phyloP scores from a whole-genome alignment of 495 filamentous ascomycete species.

The Neurospora sp. region DNA sequence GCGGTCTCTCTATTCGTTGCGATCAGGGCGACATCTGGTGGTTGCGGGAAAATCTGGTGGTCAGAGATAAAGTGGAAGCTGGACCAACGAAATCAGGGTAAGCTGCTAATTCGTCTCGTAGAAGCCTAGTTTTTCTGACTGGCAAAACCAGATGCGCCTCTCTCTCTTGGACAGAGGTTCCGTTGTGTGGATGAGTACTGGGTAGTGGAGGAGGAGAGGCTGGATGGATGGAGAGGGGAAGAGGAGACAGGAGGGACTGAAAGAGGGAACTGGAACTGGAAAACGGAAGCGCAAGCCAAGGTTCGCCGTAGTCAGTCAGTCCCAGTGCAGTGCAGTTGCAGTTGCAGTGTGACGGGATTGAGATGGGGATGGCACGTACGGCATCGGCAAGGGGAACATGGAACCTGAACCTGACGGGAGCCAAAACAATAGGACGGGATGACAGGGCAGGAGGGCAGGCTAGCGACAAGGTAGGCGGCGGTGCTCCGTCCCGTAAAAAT shows the following conservation, averaged over 20 bases:
- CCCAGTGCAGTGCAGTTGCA: neutral
- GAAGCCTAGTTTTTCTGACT: neutral
- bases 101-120: conserved; percentile 17
- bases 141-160: neutral
- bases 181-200: neutral
- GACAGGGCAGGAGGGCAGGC: neutral
- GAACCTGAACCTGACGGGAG: neutral
- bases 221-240: neutral
- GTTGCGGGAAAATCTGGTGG: conserved; percentile 16
- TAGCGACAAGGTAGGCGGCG: neutral
- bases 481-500: conserved; percentile 17
- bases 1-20: conserved; percentile 12
- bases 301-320: neutral
- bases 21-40: conserved; percentile 18
- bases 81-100: conserved; percentile 6
- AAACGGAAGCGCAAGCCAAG: neutral
- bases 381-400: conserved; percentile 3
- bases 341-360: neutral
- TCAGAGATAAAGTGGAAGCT: neutral
- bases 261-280: neutral
- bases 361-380: conserved; percentile 18
- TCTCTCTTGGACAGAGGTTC: neutral
- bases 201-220: neutral
- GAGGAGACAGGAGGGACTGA: neutral
- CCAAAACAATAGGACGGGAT: conserved; percentile 13